Percentiles rank a stretch among this genome's conserved stretches.
phyloP scores from a whole-genome alignment of 768 basidiomycete species.

The Candolleomyces aberdarensis region DNA sequence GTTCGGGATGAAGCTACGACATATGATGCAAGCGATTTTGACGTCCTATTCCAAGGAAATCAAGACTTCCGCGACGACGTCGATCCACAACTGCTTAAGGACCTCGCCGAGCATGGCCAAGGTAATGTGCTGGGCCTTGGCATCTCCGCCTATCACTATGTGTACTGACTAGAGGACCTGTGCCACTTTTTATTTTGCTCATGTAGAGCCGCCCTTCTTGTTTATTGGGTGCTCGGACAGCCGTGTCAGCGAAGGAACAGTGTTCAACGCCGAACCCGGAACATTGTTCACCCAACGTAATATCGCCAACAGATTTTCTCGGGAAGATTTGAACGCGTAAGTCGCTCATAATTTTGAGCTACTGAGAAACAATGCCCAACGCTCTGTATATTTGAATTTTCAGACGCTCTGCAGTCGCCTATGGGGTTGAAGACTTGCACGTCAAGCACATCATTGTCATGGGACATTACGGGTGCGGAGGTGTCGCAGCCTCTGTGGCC shows the following conservation, averaged over 20 bases:
- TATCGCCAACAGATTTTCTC: conserved; percentile 39
- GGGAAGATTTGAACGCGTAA: conserved; percentile 32
- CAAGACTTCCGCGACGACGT: conserved; percentile 22
- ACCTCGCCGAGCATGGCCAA: conserved; percentile 29
- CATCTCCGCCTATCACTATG: not conserved
- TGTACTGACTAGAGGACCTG: not conserved
- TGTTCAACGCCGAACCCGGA: conserved; percentile 24
- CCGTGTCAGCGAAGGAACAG: conserved; percentile 7
- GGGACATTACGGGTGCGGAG: conserved; percentile 31
- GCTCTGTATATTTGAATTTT: not conserved
- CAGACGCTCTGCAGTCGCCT: conserved; percentile 26
- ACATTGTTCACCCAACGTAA: conserved; percentile 37
- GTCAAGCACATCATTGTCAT: conserved; percentile 28
- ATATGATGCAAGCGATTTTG: not conserved
- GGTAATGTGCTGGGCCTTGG: conserved; percentile 14
- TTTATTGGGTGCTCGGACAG: conserved; percentile 11
- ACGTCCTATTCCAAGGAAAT: conserved; percentile 20
- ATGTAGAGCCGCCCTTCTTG: conserved; percentile 14
- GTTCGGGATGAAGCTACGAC: not conserved
- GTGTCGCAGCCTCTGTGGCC: conserved; percentile 22
- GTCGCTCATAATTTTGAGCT: conserved; percentile 8
- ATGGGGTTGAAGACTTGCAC: conserved; percentile 23
- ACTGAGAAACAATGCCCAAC: not conserved
- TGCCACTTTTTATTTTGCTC: conserved; percentile 3
- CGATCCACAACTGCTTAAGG: conserved; percentile 18